Conservation (phyloP, 2,329 filamentous ascomycete species). For the Didymellaceae sp. region DNA sequence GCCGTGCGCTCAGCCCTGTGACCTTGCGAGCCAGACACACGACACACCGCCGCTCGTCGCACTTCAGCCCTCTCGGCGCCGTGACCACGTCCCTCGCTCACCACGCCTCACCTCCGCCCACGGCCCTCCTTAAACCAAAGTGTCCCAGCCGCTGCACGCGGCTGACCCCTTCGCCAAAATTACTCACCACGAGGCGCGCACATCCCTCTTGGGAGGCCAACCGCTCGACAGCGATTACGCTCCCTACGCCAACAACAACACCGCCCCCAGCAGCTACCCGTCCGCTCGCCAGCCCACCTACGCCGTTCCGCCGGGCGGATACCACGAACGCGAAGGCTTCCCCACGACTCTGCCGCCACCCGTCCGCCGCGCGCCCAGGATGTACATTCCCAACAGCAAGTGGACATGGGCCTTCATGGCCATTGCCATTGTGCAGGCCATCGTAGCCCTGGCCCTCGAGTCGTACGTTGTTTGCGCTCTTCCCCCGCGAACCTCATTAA, state of each 20-base stretch:
- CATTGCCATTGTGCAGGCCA: conserved; percentile 75
- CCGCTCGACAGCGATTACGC: conserved; percentile 59
- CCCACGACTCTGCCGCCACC: conserved; percentile 52
- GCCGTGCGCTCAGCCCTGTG: conserved; percentile 32
- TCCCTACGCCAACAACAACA: conserved; percentile 47
- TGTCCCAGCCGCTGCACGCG: conserved; percentile 44
- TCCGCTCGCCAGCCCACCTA: conserved; percentile 36
- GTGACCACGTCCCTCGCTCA: conserved; percentile 12
- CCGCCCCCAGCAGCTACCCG: no score
- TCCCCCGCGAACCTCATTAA: conserved; percentile 7
- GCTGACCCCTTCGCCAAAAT: conserved; percentile 56
- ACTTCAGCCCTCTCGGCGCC: neutral
- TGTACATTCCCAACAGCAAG: conserved; percentile 80
- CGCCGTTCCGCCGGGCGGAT: conserved; percentile 59
- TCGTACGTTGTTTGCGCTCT: conserved; percentile 64
- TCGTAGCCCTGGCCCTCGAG: conserved; percentile 83
- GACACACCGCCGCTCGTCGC: conserved; percentile 15
- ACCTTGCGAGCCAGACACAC: conserved; percentile 16
- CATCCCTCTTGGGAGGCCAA: conserved; percentile 66
- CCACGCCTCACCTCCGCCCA: conserved; percentile 20
- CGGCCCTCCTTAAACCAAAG: conserved; percentile 23
- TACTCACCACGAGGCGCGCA: conserved; percentile 62
- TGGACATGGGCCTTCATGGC: conserved; percentile 91
- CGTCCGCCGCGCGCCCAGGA: conserved; percentile 47
- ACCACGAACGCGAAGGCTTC: conserved; percentile 50